Conservation (phyloP, 2,329 filamentous ascomycete species). For the Leptographium galeiforme region DNA sequence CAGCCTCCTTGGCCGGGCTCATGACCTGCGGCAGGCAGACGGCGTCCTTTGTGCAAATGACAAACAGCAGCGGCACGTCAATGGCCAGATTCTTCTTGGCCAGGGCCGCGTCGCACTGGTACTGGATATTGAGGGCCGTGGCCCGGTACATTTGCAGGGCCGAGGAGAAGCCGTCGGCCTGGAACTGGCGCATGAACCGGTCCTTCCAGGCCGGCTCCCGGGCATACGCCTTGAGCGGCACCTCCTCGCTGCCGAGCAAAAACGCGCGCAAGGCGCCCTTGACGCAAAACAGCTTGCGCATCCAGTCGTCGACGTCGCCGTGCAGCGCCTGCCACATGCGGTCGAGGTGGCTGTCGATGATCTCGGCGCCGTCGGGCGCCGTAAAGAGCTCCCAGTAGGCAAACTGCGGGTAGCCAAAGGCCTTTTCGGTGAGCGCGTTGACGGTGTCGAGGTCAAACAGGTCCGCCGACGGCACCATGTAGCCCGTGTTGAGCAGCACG, state of each 20-base stretch:
- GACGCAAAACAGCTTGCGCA: constrained; percentile 21
- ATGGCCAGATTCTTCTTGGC: constrained; percentile 10
- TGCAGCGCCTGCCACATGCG: constrained; percentile 22
- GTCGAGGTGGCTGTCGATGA: constrained; percentile 26
- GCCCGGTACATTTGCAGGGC: constrained; percentile 18
- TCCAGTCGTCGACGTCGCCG: constrained; percentile 14
- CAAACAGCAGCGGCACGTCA: constrained; percentile 15
- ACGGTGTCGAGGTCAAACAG: constrained; percentile 22
- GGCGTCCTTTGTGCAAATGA: constrained; percentile 15
- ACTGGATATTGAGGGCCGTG: constrained; percentile 11
- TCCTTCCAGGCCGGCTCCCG: constrained; percentile 14
- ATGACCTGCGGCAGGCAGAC: constrained; percentile 15
- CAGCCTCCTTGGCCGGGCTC: constrained; percentile 9
- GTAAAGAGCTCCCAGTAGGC: constrained; percentile 34
- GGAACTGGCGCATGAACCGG: constrained; percentile 15
- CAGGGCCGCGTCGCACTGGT: constrained; percentile 11
- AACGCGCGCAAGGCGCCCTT: constrained; percentile 20
- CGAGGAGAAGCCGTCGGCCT: constrained; percentile 14
- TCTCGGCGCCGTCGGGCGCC: constrained; percentile 20
- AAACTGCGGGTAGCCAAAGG: constrained; percentile 22
- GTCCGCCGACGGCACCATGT: constrained; percentile 19
- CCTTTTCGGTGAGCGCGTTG: constrained; percentile 18
- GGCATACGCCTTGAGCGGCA: constrained; percentile 16
- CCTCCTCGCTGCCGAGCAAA: constrained; percentile 11
- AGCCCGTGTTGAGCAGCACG: constrained; percentile 27